Conservation (phyloP, 176 grass and related monocot genomes). For the Eleusine indica region DNA sequence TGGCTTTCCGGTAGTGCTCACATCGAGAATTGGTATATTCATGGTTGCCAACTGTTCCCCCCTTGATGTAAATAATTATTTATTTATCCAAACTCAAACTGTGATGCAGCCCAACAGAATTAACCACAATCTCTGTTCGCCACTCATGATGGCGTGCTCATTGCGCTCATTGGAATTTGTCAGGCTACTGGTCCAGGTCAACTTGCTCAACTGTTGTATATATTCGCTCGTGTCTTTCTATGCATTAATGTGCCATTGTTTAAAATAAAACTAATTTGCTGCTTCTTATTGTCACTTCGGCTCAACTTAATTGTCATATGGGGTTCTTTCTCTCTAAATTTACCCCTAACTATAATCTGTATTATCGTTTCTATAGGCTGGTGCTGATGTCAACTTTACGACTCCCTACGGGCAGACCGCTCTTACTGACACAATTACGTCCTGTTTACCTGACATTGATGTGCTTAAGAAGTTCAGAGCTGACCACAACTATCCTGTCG, state of each 20-base stretch:
- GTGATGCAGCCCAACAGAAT: slow-evolving; percentile 40
- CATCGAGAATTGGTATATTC: background rate
- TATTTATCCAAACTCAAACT: background rate
- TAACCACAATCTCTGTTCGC: slow-evolving; percentile 25
- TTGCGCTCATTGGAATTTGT: slow-evolving; percentile 34
- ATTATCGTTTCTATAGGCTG: slow-evolving; percentile 39
- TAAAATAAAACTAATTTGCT: background rate
- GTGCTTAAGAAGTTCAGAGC: slow-evolving; percentile 42
- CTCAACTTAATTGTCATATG: background rate
- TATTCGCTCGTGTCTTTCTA: background rate
- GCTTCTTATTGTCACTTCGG: background rate
- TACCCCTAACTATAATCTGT: background rate
- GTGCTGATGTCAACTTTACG: slow-evolving; percentile 46
- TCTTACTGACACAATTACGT: background rate
- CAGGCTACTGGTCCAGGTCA: slow-evolving; percentile 48
- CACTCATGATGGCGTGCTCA: slow-evolving; percentile 26
- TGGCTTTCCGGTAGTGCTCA: no score
- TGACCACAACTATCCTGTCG: slow-evolving; percentile 35
- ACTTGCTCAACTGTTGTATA: background rate
- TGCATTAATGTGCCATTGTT: background rate
- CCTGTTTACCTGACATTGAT: slow-evolving; percentile 31
- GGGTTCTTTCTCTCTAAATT: background rate
- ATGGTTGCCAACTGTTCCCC: background rate
- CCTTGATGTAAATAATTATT: background rate
- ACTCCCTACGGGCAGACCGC: background rate